Evolutionary conservation across 2,329 filamentous ascomycete species (phyloP), one percentile per base, ranked within the genome.

Genomic region (Didymella exigua): DNA sequence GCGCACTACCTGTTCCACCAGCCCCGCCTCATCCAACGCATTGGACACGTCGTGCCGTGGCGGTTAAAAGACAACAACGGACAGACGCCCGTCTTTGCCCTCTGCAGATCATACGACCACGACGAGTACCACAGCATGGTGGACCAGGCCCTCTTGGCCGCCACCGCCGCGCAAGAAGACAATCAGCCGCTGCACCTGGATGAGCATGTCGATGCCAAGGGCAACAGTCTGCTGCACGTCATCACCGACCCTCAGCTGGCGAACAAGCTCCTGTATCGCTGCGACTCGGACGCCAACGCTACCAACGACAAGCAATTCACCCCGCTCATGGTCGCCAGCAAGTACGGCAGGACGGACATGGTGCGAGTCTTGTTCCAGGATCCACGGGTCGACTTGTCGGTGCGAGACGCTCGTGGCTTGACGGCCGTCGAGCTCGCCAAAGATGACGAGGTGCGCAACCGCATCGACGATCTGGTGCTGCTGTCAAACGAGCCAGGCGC

Each of bases 1-100:
- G 95, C 89, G n/a, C 95, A 99, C 75, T 99, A 99, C 73, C 82
- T 99, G 14, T 99, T 99, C 77, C 90, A 96, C 69, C 88, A 91
- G 8, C 95, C 95, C 2, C 82, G 84, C 48, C 80, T 99, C 18
- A 95, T 99, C 62, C 78, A 81, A 38, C 83, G 84, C 49, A 88
- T 98, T 56, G 93, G 92, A 2, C 82, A 84, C 56, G 77, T 93
- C 61, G 80, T 99, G 48, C 90, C 91, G 8, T 99, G 95, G 95
- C 85, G 86, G 54, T 86, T 96, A 74, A 91, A 89, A 63, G 95
- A 99, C 75, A 96, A 92, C 73, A 97, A 98, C 70, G 95, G 95
- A 0, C 95, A 98, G 75, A 99, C 96, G n/a, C 96, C 95, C 1
- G 79, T 99, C 8, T 98, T 99, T 73, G 95, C 95, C 2, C 81